Base-by-base conservation (phyloP, 176 grass and related monocot species). In the Oryza glumipatula region DNA sequence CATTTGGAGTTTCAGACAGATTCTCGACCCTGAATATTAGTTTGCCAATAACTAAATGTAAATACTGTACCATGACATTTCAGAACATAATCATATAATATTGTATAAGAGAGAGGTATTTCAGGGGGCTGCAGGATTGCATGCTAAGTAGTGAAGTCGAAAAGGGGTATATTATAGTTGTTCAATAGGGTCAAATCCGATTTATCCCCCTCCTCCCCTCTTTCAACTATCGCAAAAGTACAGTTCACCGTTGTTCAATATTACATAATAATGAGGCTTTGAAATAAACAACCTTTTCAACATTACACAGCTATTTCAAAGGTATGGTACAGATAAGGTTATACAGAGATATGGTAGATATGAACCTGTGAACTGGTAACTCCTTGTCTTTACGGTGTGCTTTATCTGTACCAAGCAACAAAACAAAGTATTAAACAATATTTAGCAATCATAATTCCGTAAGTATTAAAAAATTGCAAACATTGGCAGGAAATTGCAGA, bases 391-490 rank as follows among this genome's bases (percentile, higher is more conserved):
- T 94, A 19, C 5, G 67, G 51, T 10, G 88, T 24, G 76, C 58
- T 92, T 86, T 92, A 84, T 92, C 93, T 95, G 85, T 74, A 72
- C n/a, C 61, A 44, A 78, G 23, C 30, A n/a, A 58, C 17, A 23
- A 76, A 32, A 26, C 26, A 66, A 74, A 74, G 16, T 80, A 3
- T 46, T 17, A 77, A 67, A 44, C 48, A 33, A 77, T 11, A 54
- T 44, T 35, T 43, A 74, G 24, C 38, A 67, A 61, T 77, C 43
- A 73, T 19, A 82, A 80, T 74, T 74, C 26, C 26, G 51, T 64
- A 52, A 65, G 15, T 65, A 61, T 32, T 16, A 81, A 49, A 65
- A 85, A 85, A 54, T 33, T 79, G 41, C 74, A 78, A 74, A 41
- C 76, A 82, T 22, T 88, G 74, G 76, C 68, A 86, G 52, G 32